Base-by-base conservation (phyloP, 208 protist species). In the Blastocrithidia nonstop region DNA sequence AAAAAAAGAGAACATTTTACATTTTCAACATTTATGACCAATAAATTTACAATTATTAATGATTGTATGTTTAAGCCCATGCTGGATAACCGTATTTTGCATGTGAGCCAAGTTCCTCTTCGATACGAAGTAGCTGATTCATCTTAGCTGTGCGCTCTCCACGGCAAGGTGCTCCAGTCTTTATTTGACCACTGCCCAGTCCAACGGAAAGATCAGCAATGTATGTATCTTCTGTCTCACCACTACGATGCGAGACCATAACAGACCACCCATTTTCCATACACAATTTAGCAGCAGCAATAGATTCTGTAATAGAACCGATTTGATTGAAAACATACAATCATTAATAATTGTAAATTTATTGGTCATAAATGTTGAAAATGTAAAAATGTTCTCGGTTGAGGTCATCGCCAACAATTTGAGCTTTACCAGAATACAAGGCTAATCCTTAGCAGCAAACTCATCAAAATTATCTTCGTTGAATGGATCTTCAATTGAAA, bases 321-420 rank as follows among this genome's bases (percentile, higher is more conserved):
- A 99, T 99, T 78, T 99, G 98, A 73, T 99, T 99, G 46, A 99
- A 92, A 74, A 99, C 99, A 42, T 99, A 86, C 9, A 99, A 85
- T 21, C 99, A 82, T 35, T 93, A 86, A 71, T 98, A 99, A 73
- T 93, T 97, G 5, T 95, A 71, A 53, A 92, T 80, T 45, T 73
- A 67, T 35, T 89, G 67, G 46, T 89, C 80, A 39, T 71, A 96
- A 54, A 72, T 95, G 52, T 92, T 64, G 27, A 99, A 95, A 56
- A 90, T 88, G 46, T 92, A 85, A 37, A 93, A 78, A 71, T 99
- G 98, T 15, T 97, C 99, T 33, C 98, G 95, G 13, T 93, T 85
- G 6, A 99, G 73, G 66, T 99, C 98, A 61, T 99, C 97, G 53
- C 97, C 97, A 17, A 99, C 96, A 52, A 99, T 82, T 76, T 98